Evolutionary conservation across 2,329 filamentous ascomycete genomes (phyloP).

Genomic region (Trichoderma pleuroti): DNA sequence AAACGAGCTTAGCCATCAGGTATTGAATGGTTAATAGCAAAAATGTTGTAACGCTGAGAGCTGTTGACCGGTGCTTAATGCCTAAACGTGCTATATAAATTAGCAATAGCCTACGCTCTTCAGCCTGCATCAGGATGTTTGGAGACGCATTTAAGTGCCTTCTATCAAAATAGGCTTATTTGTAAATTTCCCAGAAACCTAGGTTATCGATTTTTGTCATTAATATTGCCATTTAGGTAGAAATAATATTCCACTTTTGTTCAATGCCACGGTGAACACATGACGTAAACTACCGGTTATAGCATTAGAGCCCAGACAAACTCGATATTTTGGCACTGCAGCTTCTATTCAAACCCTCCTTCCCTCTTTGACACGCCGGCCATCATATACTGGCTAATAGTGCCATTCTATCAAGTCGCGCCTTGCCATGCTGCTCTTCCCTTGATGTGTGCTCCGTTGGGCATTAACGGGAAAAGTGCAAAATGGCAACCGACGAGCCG

Average conservation of each 20-base stretch:
- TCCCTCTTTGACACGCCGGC: background rate
- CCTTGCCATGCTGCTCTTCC: background rate
- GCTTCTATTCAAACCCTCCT: background rate
- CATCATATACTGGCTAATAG: background rate
- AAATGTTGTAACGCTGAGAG: background rate
- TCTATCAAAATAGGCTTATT: background rate
- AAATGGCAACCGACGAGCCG: background rate
- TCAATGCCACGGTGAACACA: background rate
- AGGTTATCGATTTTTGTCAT: background rate
- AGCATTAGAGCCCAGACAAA: background rate
- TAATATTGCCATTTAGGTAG: background rate
- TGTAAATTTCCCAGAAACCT: background rate
- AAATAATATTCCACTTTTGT: background rate
- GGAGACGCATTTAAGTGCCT: too few relatives aligned
- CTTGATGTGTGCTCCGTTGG: background rate
- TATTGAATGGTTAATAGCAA: background rate
- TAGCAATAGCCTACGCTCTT: background rate
- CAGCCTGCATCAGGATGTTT: background rate
- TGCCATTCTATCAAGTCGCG: background rate
- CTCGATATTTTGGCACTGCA: background rate
- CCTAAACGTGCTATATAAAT: background rate
- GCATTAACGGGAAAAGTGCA: background rate
- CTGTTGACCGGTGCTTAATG: background rate
- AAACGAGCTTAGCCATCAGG: background rate
- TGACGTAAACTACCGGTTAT: background rate